These are phyloP conservation scores for Corniculantispora saksenae DNA, from an alignment of 2,329 filamentous ascomycete species.

Conservation along the genomic window DNA sequence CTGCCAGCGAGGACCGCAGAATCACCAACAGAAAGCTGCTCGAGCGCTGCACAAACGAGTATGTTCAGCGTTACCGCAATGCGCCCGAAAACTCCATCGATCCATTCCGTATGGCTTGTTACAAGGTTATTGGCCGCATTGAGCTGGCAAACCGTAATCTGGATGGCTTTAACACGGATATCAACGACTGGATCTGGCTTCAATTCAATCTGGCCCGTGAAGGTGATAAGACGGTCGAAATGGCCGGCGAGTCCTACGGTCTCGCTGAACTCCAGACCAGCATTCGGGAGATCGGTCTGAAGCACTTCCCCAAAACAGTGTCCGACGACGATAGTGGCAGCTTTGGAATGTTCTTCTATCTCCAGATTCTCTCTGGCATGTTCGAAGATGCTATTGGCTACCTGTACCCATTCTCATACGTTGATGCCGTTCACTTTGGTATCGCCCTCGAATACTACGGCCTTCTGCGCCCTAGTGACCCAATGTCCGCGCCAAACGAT, in stretches of 20 bases:
- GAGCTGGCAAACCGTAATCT: conserved; percentile 66
- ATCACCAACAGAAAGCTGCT: conserved; percentile 74
- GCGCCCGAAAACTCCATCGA: conserved; percentile 86
- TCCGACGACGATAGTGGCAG: conserved; percentile 75
- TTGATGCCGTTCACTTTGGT: conserved; percentile 93
- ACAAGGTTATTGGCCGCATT: conserved; percentile 90
- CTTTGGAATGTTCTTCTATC: conserved; percentile 89
- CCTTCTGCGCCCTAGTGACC: conserved; percentile 82
- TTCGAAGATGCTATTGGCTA: conserved; percentile 93
- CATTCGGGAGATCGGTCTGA: conserved; percentile 83
- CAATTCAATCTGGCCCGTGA: conserved; percentile 71
- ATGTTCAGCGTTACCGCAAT: conserved; percentile 80
- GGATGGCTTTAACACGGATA: conserved; percentile 62
- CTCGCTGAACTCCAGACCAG: conserved; percentile 72
- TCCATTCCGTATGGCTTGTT: conserved; percentile 94
- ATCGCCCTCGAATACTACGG: conserved; percentile 89
- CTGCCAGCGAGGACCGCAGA: conserved; percentile 72
- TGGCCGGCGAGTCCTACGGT: conserved; percentile 66
- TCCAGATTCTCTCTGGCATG: conserved; percentile 86
- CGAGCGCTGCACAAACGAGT: conserved; percentile 86
- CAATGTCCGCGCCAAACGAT: conserved; percentile 71
- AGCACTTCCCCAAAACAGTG: conserved; percentile 82
- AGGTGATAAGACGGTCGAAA: conserved; percentile 62
- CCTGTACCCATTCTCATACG: conserved; percentile 86
- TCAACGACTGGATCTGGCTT: conserved; percentile 73